phyloP scores from a whole-genome alignment of 1,284 basidiomycete species.

The Rhodotorula sp. region DNA sequence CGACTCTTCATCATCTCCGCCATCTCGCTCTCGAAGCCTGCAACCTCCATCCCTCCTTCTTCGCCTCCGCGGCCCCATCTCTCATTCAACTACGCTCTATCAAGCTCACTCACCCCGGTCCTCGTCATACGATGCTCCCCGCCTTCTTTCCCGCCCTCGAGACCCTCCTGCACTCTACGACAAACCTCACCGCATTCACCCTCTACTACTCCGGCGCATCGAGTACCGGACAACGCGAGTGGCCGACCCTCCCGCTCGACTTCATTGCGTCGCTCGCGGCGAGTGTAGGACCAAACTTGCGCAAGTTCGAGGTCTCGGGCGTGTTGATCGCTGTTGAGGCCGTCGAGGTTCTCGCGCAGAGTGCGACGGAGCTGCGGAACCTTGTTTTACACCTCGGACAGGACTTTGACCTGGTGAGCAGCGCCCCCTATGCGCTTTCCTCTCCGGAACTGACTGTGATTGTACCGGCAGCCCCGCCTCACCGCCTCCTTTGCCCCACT shows the following conservation, averaged over 20 bases:
- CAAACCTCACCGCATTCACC: slow-evolving; percentile 26
- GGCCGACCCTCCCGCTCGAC: slow-evolving; percentile 12
- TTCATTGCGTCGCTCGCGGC: slow-evolving; percentile 13
- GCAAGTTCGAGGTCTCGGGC: slow-evolving; percentile 35
- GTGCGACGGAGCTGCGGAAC: slow-evolving; percentile 11
- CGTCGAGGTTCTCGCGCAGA: slow-evolving; percentile 11
- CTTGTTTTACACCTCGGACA: slow-evolving; percentile 32
- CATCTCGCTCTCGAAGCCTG: slow-evolving; percentile 40
- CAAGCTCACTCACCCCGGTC: slow-evolving; percentile 40
- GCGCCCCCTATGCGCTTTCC: not conserved
- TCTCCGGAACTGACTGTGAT: not conserved
- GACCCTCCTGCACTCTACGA: slow-evolving; percentile 8
- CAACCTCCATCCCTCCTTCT: slow-evolving; percentile 27
- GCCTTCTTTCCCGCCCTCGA: slow-evolving; percentile 32
- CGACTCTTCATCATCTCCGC: slow-evolving; percentile 16
- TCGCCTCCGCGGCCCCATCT: slow-evolving; percentile 6
- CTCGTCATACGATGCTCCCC: slow-evolving; percentile 14
- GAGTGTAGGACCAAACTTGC: slow-evolving; percentile 7
- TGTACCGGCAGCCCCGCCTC: slow-evolving; percentile 12
- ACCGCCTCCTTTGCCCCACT: slow-evolving; percentile 13
- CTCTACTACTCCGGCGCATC: slow-evolving; percentile 34
- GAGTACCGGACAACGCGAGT: slow-evolving; percentile 14
- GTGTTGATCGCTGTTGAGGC: slow-evolving; percentile 21
- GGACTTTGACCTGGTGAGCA: slow-evolving; percentile 21
- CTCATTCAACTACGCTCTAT: slow-evolving; percentile 21